A percentile compares a stretch with the other conserved stretches of the same genome.
phyloP scores from a whole-genome alignment of 1,284 basidiomycete genomes.

The Sporisorium reilianum region DNA sequence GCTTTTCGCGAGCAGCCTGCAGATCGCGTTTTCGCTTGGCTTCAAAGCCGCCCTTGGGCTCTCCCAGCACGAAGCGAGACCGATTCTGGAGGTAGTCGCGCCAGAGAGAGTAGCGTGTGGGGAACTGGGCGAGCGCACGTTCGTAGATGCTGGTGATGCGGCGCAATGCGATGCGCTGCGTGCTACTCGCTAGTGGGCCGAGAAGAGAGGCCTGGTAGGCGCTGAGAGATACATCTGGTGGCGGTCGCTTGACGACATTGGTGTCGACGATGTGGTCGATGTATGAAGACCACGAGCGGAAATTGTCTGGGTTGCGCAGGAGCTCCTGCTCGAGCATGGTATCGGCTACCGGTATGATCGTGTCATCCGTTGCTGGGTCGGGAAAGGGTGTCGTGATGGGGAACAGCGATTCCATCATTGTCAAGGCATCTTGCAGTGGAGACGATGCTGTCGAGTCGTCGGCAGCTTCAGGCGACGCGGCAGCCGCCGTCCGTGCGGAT shows the following conservation, averaged over 20 bases:
- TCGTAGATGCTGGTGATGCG: constrained; percentile 91
- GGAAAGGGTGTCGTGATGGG: constrained; percentile 88
- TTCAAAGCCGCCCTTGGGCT: constrained; percentile 72
- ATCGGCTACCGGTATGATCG: constrained; percentile 82
- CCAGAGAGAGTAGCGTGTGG: constrained; percentile 93
- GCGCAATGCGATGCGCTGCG: constrained; percentile 81
- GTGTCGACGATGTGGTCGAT: constrained; percentile 82
- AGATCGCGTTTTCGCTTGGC: constrained; percentile 67
- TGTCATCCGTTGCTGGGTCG: constrained; percentile 80
- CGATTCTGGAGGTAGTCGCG: constrained; percentile 88
- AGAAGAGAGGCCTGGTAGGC: constrained; percentile 71
- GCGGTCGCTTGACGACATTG: constrained; percentile 71
- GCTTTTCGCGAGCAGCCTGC: constrained; percentile 72
- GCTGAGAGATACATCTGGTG: constrained; percentile 67
- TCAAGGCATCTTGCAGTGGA: constrained; percentile 23
- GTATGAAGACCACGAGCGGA: constrained; percentile 90
- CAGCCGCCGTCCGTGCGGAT: constrained; percentile 11
- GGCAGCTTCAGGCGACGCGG: constrained; percentile 6
- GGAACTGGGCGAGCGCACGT: constrained; percentile 86
- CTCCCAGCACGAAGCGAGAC: constrained; percentile 86
- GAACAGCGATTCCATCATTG: constrained; percentile 71
- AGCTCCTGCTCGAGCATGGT: constrained; percentile 93
- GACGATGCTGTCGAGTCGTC: constrained; percentile 9
- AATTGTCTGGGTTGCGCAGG: constrained; percentile 89
- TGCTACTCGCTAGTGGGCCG: constrained; percentile 77